phyloP scores from a whole-genome alignment of 306 rosid species.

The Chamaecrista fasciculata region DNA sequence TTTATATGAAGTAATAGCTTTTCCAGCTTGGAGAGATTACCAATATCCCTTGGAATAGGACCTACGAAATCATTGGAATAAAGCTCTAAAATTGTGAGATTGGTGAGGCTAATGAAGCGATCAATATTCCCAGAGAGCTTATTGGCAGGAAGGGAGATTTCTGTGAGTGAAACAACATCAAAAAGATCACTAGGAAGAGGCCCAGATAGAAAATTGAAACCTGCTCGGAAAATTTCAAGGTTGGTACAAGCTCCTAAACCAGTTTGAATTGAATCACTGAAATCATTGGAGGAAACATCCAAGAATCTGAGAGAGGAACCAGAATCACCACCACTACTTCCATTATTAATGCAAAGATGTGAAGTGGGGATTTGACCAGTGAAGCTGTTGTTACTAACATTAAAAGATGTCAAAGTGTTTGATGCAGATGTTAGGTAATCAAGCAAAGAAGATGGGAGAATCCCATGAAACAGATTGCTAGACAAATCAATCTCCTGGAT shows the following conservation, averaged over 20 bases:
- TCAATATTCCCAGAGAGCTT: conserved; percentile 53
- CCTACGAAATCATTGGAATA: conserved; percentile 63
- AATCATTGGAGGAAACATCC: conserved; percentile 70
- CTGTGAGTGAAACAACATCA: conserved; percentile 41
- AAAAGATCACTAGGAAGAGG: conserved; percentile 62
- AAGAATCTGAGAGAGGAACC: conserved; percentile 46
- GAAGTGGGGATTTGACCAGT: conserved; percentile 59
- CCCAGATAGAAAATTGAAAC: conserved; percentile 66
- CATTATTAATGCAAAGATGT: conserved; percentile 37
- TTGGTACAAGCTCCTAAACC: conserved; percentile 68
- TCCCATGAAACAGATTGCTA: conserved; percentile 62
- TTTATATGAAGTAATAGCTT: conserved; percentile 63
- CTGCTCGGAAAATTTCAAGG: conserved; percentile 71
- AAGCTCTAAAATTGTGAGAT: conserved; percentile 69
- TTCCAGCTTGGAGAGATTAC: conserved; percentile 60
- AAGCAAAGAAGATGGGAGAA: conserved; percentile 50
- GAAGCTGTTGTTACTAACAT: conserved; percentile 81
- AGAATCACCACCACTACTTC: no score
- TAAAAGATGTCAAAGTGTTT: conserved; percentile 51
- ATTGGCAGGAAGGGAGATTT: conserved; percentile 65
- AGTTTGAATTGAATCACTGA: conserved; percentile 38
- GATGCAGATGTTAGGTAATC: conserved; percentile 35
- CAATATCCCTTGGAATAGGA: conserved; percentile 55
- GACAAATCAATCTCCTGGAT: conserved; percentile 61
- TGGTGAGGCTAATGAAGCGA: conserved; percentile 44